Evolutionary conservation across 2,329 filamentous ascomycete species (phyloP).

Genomic region (Venturia effusa): DNA sequence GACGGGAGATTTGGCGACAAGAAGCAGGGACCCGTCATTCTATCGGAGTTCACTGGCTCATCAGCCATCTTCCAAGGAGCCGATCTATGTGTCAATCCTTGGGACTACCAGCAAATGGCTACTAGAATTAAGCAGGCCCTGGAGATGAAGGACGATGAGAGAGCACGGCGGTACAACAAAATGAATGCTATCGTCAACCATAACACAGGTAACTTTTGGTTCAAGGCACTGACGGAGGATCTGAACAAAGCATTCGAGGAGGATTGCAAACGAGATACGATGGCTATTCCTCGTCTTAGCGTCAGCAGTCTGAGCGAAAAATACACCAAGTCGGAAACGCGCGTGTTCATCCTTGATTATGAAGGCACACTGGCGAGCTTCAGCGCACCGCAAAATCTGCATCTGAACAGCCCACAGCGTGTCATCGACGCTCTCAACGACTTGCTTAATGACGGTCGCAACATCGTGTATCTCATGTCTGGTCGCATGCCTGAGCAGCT

Average conservation of each 20-base stretch:
- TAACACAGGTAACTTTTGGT: slow-evolving; percentile 81
- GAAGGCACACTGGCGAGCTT: slow-evolving; percentile 86
- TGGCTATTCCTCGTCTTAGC: slow-evolving; percentile 75
- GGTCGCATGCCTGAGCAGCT: slow-evolving; percentile 78
- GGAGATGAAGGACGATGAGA: slow-evolving; percentile 68
- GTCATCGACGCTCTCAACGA: slow-evolving; percentile 77
- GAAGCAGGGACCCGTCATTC: slow-evolving; percentile 78
- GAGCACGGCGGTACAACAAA: slow-evolving; percentile 60
- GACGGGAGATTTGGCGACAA: slow-evolving; percentile 64
- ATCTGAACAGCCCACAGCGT: slow-evolving; percentile 75
- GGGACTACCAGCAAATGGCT: slow-evolving; percentile 84
- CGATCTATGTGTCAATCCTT: slow-evolving; percentile 82
- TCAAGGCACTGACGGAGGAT: slow-evolving; percentile 59
- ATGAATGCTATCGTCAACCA: slow-evolving; percentile 64
- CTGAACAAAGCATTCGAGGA: slow-evolving; percentile 71
- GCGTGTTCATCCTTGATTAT: slow-evolving; percentile 85
- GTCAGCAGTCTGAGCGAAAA: slow-evolving; percentile 50
- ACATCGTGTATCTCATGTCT: slow-evolving; percentile 91
- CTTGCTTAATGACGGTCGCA: slow-evolving; percentile 65
- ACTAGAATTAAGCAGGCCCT: slow-evolving; percentile 75
- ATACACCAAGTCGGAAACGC: slow-evolving; percentile 55
- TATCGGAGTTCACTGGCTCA: slow-evolving; percentile 92
- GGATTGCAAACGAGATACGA: slow-evolving; percentile 74
- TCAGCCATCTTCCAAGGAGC: slow-evolving; percentile 72
- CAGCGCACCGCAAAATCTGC: slow-evolving; percentile 69